Base-by-base conservation (phyloP, 495 filamentous ascomycete genomes). In the Podospora sp. region DNA sequence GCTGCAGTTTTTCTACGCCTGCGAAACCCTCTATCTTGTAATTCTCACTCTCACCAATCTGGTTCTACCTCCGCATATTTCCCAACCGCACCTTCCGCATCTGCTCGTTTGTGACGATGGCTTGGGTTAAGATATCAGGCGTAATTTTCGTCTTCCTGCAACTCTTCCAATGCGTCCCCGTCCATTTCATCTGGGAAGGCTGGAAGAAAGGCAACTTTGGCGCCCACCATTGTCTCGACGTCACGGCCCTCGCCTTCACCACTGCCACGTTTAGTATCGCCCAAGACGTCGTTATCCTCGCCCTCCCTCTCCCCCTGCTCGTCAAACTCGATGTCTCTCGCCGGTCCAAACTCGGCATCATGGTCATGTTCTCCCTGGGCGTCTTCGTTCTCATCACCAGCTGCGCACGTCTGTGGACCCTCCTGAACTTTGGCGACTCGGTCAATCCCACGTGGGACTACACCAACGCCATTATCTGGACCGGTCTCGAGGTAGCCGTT, bases 21-120 rank as follows among this genome's bases (percentile, higher is more conserved):
- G 70, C 55, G 77, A 81, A 60, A 61, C 72, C 6, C 40, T 82
- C 51, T 81, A 82, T 65, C 69, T 81, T 21, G 68, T 77, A 33
- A 70, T 75, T 53, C 74, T 86, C 25, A 72, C 76, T 18, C 68
- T 82, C 20, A 81, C 79, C 40, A 85, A 86, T 85, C 9, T 77
- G 76, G 68, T 84, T 85, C 71, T 85, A 85, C 72, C 76, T 85
- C 25, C 82, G 81, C 36, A 78, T 85, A 55, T 85, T 85, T 62
- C 79, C 80, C 46, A 75, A 80, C 27, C 55, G 65, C 1, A 73
- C 66, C 1, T 81, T 85, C 52, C 81, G 79, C 33, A 70, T 75
- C 33, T 68, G 71, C 26, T 72, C 75, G 4, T 79, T 72, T 55
- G 60, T 65, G 8, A 65, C 77, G 59, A 80, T 84, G 65, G 70